Percentiles rank a stretch among this genome's conserved stretches.
phyloP scores from a whole-genome alignment of 1,284 basidiomycete genomes.

The Irpex sp. region DNA sequence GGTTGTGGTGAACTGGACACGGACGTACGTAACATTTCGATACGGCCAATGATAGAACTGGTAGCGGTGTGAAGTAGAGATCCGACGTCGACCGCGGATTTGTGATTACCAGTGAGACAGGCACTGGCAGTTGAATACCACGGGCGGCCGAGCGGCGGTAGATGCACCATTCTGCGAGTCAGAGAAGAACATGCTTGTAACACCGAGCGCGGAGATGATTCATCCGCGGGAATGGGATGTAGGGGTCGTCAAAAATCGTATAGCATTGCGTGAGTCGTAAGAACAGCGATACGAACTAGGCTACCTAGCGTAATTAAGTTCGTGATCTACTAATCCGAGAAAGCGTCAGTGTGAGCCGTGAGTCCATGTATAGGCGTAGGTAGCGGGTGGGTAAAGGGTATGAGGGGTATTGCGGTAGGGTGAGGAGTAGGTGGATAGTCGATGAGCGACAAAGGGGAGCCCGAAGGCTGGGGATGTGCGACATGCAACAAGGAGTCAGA shows the following conservation, averaged over 20 bases:
- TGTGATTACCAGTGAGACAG: background rate
- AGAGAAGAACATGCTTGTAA: background rate
- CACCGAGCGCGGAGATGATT: background rate
- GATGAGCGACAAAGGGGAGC: background rate
- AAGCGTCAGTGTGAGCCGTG: slow-evolving; percentile 2
- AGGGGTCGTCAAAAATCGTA: slow-evolving; percentile 13
- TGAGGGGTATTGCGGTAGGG: background rate
- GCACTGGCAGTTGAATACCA: background rate
- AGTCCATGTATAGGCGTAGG: slow-evolving; percentile 4
- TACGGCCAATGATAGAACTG: background rate
- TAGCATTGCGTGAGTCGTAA: slow-evolving; percentile 16
- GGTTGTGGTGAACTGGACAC: background rate
- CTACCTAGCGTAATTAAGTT: slow-evolving; percentile 15
- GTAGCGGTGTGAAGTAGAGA: background rate
- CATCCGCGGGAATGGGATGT: background rate
- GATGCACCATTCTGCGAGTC: background rate
- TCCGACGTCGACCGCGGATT: background rate
- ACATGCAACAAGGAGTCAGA: background rate
- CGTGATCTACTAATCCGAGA: slow-evolving; percentile 11
- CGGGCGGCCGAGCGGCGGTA: background rate
- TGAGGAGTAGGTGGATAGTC: background rate
- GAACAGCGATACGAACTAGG: slow-evolving; percentile 11
- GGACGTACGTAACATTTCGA: background rate
- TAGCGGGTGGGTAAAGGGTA: background rate
- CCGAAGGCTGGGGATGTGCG: background rate